These are phyloP conservation scores for Sanguinoderma infundibulare DNA, from an alignment of 1,284 basidiomycete species.

Conservation along the genomic window DNA sequence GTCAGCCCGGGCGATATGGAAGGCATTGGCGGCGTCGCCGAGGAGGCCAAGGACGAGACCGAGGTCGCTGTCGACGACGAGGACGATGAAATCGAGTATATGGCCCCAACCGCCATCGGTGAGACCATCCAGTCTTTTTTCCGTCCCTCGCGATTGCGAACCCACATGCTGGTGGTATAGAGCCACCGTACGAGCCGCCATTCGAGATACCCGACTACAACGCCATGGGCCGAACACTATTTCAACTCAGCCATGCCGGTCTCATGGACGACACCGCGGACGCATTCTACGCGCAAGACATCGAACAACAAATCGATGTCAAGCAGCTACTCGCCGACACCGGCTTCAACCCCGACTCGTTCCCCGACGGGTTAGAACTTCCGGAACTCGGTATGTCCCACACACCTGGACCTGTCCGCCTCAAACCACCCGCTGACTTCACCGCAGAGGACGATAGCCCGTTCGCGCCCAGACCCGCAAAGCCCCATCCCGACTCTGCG, in stretches of 20 bases:
- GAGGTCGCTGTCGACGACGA: slow-evolving; percentile 48
- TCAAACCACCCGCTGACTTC: background rate
- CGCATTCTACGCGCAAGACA: slow-evolving; percentile 31
- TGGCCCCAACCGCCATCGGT: slow-evolving; percentile 74
- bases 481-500: background rate
- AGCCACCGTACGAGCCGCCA: slow-evolving; percentile 38
- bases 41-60: slow-evolving; percentile 38
- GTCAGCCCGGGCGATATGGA: slow-evolving; percentile 66
- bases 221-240: slow-evolving; percentile 29
- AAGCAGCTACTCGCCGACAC: slow-evolving; percentile 25
- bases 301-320: slow-evolving; percentile 31
- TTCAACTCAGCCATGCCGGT: slow-evolving; percentile 30
- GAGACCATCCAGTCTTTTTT: slow-evolving; percentile 30
- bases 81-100: slow-evolving; percentile 77
- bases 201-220: slow-evolving; percentile 42
- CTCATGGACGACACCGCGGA: slow-evolving; percentile 35
- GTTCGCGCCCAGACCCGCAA: slow-evolving; percentile 5
- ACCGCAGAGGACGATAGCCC: slow-evolving; percentile 18
- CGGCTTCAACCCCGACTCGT: slow-evolving; percentile 26
- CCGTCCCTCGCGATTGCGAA: background rate
- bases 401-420: too few relatives aligned
- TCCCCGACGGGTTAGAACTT: slow-evolving; percentile 24
- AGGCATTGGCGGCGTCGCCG: slow-evolving; percentile 28
- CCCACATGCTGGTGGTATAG: slow-evolving; percentile 18
- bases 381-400: slow-evolving; percentile 33